Evolutionary conservation across 495 filamentous ascomycete species (phyloP), one percentile per base, ranked within the genome.

Genomic region (Aspergillus affinis): DNA sequence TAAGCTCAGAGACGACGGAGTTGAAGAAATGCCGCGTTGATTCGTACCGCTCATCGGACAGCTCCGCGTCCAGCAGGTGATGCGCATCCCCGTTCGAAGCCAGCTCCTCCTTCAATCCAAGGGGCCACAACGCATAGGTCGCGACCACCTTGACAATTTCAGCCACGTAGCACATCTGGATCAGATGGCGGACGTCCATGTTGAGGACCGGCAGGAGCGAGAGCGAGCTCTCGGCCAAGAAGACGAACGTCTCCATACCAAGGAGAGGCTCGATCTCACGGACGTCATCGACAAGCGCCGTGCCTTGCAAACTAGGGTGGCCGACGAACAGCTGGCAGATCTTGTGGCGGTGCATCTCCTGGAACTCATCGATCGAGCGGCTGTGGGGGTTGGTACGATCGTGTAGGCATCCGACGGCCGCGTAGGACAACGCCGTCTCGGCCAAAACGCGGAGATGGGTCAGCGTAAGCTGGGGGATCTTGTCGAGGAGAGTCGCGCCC

Each of bases 381-480:
- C 72, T 82, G 69, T 88, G 89, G 0, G 81, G 71, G 0, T 84
- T 84, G 2, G 59, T 57, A 48, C 53, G 68, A 23, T 82, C 79
- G 32, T 84, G 80, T 27, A 91, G 74, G 15, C 85, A 86, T 3
- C 91, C 91, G 59, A 96, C 81, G 7, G 90, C 84, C 48, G 91
- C 85, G 70, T 92, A 97, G 1, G 93, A 91, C 17, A 88, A 83
- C 12, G 91, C 87, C 12, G 92, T 96, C 75, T 97, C 95, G 2
- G 91, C 87, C 54, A 96, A 77, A 20, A 99, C 87, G 57, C 92
- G 90, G n/a, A 98, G 79, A 69, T 97, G 92, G 0, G 91, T 92
- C 46, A 98, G 72, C 3, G 85, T 80, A 66, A 95, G 83, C 45
- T 90, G 83, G 0, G 93, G 86, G 27, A 98, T 89, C 65, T 87